A percentile compares a stretch with the other conserved stretches of the same genome.
phyloP scores from a whole-genome alignment of 208 protist species.

The Angomonas ambiguus region DNA sequence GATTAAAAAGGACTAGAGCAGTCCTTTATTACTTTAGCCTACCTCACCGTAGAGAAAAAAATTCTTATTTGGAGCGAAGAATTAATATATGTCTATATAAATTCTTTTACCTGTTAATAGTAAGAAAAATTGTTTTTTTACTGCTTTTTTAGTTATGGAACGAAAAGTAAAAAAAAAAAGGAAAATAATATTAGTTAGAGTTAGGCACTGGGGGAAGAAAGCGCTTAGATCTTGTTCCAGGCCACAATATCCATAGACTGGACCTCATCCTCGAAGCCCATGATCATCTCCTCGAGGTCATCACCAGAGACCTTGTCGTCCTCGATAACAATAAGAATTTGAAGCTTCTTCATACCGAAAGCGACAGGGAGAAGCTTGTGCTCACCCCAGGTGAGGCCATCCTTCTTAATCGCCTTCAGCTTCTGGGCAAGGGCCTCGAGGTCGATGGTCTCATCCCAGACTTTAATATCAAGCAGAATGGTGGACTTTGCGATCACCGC shows the following conservation, averaged over 20 bases:
- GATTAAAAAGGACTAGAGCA: no score
- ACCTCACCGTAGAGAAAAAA: no score
- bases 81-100: background rate
- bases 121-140: background rate
- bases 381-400: constrained; percentile 91
- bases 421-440: constrained; percentile 83
- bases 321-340: constrained; percentile 92
- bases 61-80: no score
- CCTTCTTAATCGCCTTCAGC: constrained; percentile 78
- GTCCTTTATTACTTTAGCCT: no score
- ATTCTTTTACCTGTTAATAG: background rate
- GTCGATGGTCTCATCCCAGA: constrained; percentile 91
- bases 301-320: constrained; percentile 94
- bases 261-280: constrained; percentile 91
- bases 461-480: constrained; percentile 92
- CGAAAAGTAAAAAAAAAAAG: background rate
- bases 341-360: constrained; percentile 96
- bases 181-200: background rate
- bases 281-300: constrained; percentile 92
- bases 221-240: constrained; percentile 95
- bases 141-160: no score
- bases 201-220: background rate
- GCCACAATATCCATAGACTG: constrained; percentile 95
- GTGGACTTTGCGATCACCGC: constrained; percentile 84
- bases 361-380: constrained; percentile 89